A percentile compares a stretch with the other conserved stretches of the same genome.
Evolutionary conservation across 2,329 filamentous ascomycete genomes (phyloP).

Genomic region (Didymosphaeria variabile): DNA sequence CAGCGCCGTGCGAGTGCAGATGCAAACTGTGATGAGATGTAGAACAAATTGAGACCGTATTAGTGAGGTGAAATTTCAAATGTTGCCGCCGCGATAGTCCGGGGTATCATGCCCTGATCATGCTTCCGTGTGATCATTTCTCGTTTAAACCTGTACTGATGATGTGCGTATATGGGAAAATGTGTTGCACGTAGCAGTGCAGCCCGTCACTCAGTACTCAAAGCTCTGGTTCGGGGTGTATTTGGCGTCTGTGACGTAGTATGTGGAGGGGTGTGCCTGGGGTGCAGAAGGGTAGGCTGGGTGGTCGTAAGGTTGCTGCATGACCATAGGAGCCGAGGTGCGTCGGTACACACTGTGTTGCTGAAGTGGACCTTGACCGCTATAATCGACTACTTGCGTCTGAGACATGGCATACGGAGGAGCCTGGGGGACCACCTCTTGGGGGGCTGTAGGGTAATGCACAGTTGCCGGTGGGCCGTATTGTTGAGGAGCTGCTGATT

Average conservation of each 20-base stretch:
- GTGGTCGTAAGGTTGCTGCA: slow-evolving; percentile 39
- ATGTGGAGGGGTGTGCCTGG: slow-evolving; percentile 32
- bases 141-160: slow-evolving; percentile 13
- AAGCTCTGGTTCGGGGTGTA: slow-evolving; percentile 26
- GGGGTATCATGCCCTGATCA: slow-evolving; percentile 25
- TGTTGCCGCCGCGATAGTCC: slow-evolving; percentile 9
- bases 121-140: slow-evolving; percentile 15
- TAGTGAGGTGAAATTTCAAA: slow-evolving; percentile 4
- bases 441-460: slow-evolving; percentile 32
- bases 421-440: slow-evolving; percentile 32
- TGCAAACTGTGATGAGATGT: slow-evolving; percentile 7
- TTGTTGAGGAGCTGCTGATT: slow-evolving; percentile 24
- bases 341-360: slow-evolving; percentile 40
- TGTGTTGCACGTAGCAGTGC: background rate
- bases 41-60: background rate
- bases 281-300: slow-evolving; percentile 32
- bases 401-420: slow-evolving; percentile 38
- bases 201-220: slow-evolving; percentile 18
- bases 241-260: slow-evolving; percentile 43
- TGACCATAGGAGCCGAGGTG: slow-evolving; percentile 41
- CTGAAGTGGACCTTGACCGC: slow-evolving; percentile 28
- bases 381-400: slow-evolving; percentile 34
- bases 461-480: slow-evolving; percentile 29
- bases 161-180: slow-evolving; percentile 2
- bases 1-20: slow-evolving; percentile 18